Evolutionary conservation across 2,329 filamentous ascomycete species (phyloP), one percentile per base, ranked within the genome.

Genomic region (Colletotrichum trifolii): DNA sequence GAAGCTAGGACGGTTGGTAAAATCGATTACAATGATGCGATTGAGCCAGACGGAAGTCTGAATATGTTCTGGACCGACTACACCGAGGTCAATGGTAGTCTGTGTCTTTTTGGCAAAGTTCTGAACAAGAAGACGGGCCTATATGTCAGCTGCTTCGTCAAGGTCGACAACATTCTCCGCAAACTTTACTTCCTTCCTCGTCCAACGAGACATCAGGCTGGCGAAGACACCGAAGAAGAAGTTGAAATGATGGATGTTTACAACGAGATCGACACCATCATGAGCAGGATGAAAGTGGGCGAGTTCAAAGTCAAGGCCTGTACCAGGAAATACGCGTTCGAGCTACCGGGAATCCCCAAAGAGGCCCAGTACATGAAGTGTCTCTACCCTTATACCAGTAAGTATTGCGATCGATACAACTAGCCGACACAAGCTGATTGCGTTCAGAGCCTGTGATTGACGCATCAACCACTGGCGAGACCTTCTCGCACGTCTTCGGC

Each of bases 1-100:
- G 90, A 93, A 69, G 81, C 83, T 39, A 82, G 82, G 34, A 84
- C 82, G 8, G 87, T 92, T 69, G 94, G 94, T 45, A 99, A 98
- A 78, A 85, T 97, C 53, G 89, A 91, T 68, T 85, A 92, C 63
- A 87, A 91, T 68, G 91, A 97, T 77, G 94, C 92, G n/a, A 80
- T 97, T n/a, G 95, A 98, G 76, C 89, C 92, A 68, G 94, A 99
- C 73, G 96, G 95, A 40, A 96, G 92, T 71, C 83, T 99, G 36
- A 90, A 91, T 70, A 93, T 99, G 82, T 99, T 97, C 81, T 99
- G 96, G 96, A 91, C 92, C 8, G 96, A 99, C 77, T 99, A 97
- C 73, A 93, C 91, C 1, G 96, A 99, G 75, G 83, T 97, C 74
- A 94, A 94, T 72, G 95, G 95, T 64, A 96, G 90, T 70, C 82